Base-by-base conservation (phyloP, 352 stramenopile species). In the Phytophthora cactorum region DNA sequence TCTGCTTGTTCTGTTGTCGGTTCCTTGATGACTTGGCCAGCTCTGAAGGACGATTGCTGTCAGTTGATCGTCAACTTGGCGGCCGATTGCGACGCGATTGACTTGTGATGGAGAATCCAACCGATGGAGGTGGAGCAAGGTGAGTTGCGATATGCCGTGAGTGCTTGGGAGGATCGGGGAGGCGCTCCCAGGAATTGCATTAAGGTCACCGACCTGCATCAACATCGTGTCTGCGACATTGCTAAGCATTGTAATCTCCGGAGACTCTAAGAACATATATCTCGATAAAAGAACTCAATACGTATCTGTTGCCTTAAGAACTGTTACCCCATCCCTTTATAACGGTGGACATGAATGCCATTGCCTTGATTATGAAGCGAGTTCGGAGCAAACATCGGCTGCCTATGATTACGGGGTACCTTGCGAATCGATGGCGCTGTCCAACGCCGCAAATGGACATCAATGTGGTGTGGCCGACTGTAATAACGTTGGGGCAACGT, bases 141-240 rank as follows among this genome's bases (percentile, higher is more conserved):
- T 12, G 49, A 65, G 3, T 32, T 70, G 54, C 57, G 62, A 70
- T 59, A 70, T 65, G 62, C 15, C 9, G 45, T 32, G 53, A 54
- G 39, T 43, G 36, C 36, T 43, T 38, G 32, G 36, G 36, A 15
- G 36, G 28, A 27, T 43, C 22, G 29, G 50, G 58, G 47, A 44
- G 15, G 9, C 6, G 5, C 15, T 28, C 2, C 7, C 1, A 64
- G 36, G 49, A 66, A 59, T 66, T 66, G 59, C 49, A 41, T 49
- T 32, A 43, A n/a, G n/a, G 11, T 43, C 12, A 14, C 14, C 4
- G 29, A 3, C 41, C 11, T 43, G 9, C 50, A 47, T 54, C 49
- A 66, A 50, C 51, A 55, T 47, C 6, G 6, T 47, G 41, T 25
- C 43, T 43, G 36, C 36, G 36, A 43, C 36, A 43, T 43, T n/a